These are phyloP conservation scores for Daldinia decipiens DNA, from an alignment of 495 filamentous ascomycete species.

Conservation along the genomic window DNA sequence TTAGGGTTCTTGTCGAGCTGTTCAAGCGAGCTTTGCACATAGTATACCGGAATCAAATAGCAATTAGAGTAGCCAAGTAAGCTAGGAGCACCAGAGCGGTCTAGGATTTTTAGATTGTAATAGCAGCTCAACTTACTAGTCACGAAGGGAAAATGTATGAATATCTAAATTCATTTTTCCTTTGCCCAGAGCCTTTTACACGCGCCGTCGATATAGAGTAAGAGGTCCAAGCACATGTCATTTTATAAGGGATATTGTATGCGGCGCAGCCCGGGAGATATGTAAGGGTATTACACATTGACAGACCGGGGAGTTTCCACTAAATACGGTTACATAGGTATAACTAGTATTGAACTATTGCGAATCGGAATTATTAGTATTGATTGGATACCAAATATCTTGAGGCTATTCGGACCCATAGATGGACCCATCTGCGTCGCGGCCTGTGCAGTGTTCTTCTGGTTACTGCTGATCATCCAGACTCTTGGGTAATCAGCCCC, in stretches of 20 bases:
- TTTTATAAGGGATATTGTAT: conserved; percentile 8
- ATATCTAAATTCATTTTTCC: background rate
- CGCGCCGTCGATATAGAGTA: conserved; percentile 6
- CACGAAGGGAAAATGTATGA: background rate
- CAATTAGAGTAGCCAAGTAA: background rate
- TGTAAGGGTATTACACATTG: background rate
- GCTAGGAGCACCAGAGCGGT: background rate
- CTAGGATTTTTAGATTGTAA: background rate
- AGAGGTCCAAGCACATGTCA: background rate
- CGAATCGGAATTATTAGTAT: conserved; percentile 1
- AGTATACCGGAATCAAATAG: background rate
- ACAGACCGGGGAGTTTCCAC: background rate
- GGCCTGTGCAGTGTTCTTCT: background rate
- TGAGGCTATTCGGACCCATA: conserved; percentile 3
- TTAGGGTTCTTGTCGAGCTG: background rate
- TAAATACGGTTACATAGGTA: conserved; percentile 14
- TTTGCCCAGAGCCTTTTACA: background rate
- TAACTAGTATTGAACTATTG: conserved; percentile 2
- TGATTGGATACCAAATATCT: conserved; percentile 13
- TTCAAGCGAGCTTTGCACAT: background rate
- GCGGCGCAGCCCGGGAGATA: background rate
- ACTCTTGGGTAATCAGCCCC: background rate
- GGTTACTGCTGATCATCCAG: background rate
- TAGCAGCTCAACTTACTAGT: background rate
- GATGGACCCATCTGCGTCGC: background rate